Base-by-base conservation (phyloP, 2,329 filamentous ascomycete genomes). In the Coniochaeta hoffmannii region DNA sequence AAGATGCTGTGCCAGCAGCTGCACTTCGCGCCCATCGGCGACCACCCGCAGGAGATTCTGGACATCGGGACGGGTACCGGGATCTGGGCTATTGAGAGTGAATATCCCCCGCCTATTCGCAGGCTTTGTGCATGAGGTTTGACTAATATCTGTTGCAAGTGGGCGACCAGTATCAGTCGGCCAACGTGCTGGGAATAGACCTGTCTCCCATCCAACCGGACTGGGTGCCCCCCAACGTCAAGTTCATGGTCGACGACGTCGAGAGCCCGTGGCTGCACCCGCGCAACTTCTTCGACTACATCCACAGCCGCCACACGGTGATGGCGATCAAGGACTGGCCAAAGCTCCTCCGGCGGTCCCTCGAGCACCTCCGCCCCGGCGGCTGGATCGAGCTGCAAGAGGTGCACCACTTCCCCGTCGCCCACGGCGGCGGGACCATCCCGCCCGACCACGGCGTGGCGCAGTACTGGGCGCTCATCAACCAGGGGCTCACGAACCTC, bases 211-310 rank as follows among this genome's bases (percentile, higher is more conserved):
- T 77, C 26, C 75, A 79, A 57, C 73, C 74, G 2, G 68, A 68
- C 28, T 76, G 71, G 68, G 74, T 85, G 12, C 83, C 83, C 17
- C 75, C 80, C 7, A 86, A 86, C 62, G 75, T 82, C 14, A 74
- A 74, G 15, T 86, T 86, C 68, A 74, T 84, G 61, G 76, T 87
- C 10, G 83, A 87, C 60, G 83, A 87, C 63, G 22, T 49, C 31
- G 10, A 41, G 22, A 64, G 60, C 32, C 28, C 26, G 10, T 65
- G 63, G 81, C 65, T 82, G 15, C 75, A 81, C 58, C 76, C 77
- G 5, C 58, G 58, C 11, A 75, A 81, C 57, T 73, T 78, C 53
- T 85, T 83, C 55, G 81, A 86, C 64, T 83, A 82, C 57, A 76
- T 86, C 32, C 82, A 85, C 63, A 76, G 60, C 4, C 61, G 64